Evolutionary conservation across 73 alveolate genomes (phyloP), one percentile per base, ranked within the genome.

Genomic region (Loxodes magnus): DNA sequence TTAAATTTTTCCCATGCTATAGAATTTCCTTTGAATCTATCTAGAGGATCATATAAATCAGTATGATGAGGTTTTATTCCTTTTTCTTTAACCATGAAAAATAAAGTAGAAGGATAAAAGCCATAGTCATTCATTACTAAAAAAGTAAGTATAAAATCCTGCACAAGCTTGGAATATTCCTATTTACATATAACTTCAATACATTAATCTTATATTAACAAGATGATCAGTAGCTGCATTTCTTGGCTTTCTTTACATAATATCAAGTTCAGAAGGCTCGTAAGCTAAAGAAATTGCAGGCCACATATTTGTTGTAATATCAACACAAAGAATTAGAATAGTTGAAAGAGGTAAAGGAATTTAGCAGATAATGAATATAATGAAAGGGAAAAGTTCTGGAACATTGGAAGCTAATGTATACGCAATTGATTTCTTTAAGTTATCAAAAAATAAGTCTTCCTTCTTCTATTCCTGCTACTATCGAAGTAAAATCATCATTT

Each of bases 401-500:
- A 87, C 74, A 50, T 84, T 87, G 3, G 91, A 65, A 5, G 89
- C 31, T n/a, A 86, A 63, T 25, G 68, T 51, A 59, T 86, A 86
- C 19, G 79, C 92, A 3, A 78, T 73, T 0, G 90, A 38, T 68
- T 86, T 86, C 60, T 82, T 82, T 22, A 90, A 64, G 50, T 88
- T 90, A 37, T 87, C 97, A 51, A 84, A 92, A n/a, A 59, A 92
- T 86, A 39, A 76, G 76, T 58, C 99, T 84, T 21, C 99, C 98
- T 82, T 92, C 93, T 51, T 85, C 94, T 16, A 94, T 96, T 15
- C 98, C 99, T 43, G 64, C 74, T 28, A 91, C 94, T 3, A 94
- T 94, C 25, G 97, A 79, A 35, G 96, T 84, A 66, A 94, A 94
- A 67, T 94, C 90, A 73, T 94, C 99, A 64, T 87, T 96, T 36